Evolutionary conservation across 1,284 basidiomycete species (phyloP).

Genomic region (Papiliotrema fonsecae): DNA sequence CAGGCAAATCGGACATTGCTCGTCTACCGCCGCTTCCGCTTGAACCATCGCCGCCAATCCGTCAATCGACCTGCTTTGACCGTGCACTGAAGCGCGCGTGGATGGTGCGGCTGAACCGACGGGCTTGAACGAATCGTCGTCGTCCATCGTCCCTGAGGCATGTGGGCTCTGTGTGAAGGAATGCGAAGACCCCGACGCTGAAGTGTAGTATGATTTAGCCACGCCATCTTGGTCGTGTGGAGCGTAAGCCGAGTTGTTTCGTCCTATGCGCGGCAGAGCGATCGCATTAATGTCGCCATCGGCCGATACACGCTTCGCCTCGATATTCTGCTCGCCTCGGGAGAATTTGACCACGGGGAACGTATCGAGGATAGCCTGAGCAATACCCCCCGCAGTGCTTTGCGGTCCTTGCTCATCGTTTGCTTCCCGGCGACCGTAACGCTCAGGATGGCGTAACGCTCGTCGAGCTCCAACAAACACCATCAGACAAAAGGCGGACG

Average conservation of each 20-base stretch:
- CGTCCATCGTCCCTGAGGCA: conserved; percentile 3
- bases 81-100: not conserved
- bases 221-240: too few relatives aligned
- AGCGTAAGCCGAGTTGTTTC: too few relatives aligned
- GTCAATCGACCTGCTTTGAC: not conserved
- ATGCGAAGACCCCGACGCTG: too few relatives aligned
- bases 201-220: too few relatives aligned
- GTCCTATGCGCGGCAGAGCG: not conserved
- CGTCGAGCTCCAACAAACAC: conserved; percentile 76
- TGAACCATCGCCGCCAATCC: not conserved
- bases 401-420: conserved; percentile 53
- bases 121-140: conserved; percentile 1
- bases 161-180: too few relatives aligned
- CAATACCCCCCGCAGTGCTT: conserved; percentile 71
- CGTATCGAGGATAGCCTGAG: conserved; percentile 84
- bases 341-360: conserved; percentile 89
- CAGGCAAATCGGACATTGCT: conserved; percentile 90
- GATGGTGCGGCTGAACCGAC: not conserved
- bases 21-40: conserved; percentile 45
- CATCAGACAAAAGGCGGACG: conserved; percentile 71
- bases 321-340: conserved; percentile 8
- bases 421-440: conserved; percentile 69
- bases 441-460: conserved; percentile 79
- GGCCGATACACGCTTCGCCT: conserved; percentile 16
- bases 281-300: conserved; percentile 10